Evolutionary conservation across 345 rosid species (phyloP).

Genomic region (Bretschneidera sinensis): DNA sequence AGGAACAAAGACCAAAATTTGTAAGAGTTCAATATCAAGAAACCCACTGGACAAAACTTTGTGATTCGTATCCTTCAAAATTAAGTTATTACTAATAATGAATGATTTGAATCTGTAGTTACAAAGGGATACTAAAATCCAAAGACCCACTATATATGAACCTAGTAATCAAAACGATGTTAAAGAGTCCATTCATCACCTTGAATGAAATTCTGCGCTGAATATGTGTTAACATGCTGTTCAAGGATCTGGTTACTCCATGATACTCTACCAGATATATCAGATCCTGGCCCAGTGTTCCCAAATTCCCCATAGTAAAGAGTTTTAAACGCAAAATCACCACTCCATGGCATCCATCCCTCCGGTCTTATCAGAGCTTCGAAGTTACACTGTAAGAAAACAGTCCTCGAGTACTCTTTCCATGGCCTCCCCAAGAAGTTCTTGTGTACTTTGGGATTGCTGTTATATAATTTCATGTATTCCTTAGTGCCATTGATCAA

Average conservation of each 20-base stretch:
- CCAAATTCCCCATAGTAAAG: constrained; percentile 79
- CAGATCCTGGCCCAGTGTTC: constrained; percentile 64
- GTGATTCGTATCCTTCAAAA: too few species aligned
- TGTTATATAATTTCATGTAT: constrained; percentile 52
- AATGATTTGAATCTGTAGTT: too few species aligned
- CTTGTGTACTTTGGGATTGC: constrained; percentile 59
- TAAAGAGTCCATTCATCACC: constrained; percentile 70
- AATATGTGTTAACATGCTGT: constrained; percentile 44
- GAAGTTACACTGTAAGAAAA: constrained; percentile 50
- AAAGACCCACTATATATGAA: too few species aligned
- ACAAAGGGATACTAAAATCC: too few species aligned
- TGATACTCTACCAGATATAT: constrained; percentile 42
- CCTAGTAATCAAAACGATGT: constrained; percentile 26
- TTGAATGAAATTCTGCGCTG: constrained; percentile 77
- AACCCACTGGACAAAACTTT: too few species aligned
- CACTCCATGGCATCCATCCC: constrained; percentile 86
- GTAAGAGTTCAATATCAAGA: too few species aligned
- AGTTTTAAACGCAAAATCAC: constrained; percentile 63
- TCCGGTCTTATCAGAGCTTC: constrained; percentile 48
- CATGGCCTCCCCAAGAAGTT: constrained; percentile 88
- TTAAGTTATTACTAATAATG: too few species aligned
- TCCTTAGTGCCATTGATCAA: constrained; percentile 68
- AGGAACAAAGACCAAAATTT: too few species aligned
- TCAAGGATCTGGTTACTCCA: constrained; percentile 79
- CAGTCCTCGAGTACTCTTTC: constrained; percentile 89